A percentile compares a stretch with the other conserved stretches of the same genome.
phyloP scores from a whole-genome alignment of 2,329 filamentous ascomycete genomes.

The Venturia pyrina region DNA sequence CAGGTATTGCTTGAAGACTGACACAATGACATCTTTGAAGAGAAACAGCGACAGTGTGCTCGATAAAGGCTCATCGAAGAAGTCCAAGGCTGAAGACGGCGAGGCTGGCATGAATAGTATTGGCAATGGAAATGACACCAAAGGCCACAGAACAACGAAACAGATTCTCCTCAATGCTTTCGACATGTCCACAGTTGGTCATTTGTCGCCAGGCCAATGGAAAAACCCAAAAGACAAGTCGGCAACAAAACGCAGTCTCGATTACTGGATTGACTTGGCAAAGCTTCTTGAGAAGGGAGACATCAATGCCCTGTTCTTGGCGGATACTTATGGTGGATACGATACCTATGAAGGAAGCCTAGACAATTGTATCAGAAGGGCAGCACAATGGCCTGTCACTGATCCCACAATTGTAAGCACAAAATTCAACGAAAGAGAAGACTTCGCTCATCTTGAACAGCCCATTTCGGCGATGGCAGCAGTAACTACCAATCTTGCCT shows the following conservation, averaged over 20 bases:
- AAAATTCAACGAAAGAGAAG: background rate
- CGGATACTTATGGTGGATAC: slow-evolving; percentile 24
- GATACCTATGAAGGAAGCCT: slow-evolving; percentile 17
- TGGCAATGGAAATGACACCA: background rate
- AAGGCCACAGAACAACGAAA: slow-evolving; percentile 28
- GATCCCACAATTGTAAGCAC: slow-evolving; percentile 16
- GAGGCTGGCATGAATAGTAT: slow-evolving; percentile 15
- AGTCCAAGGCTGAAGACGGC: background rate
- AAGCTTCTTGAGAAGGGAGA: slow-evolving; percentile 38
- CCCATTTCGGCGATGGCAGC: slow-evolving; percentile 36
- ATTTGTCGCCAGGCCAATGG: slow-evolving; percentile 58
- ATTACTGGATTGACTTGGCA: slow-evolving; percentile 37
- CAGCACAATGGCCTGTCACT: slow-evolving; percentile 24
- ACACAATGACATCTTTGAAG: background rate
- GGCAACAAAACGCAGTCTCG: background rate
- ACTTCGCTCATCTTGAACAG: background rate
- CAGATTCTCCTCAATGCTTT: slow-evolving; percentile 55
- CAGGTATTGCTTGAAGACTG: no score
- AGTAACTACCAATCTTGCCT: slow-evolving; percentile 32
- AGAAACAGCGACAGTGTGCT: background rate
- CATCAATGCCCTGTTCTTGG: slow-evolving; percentile 43
- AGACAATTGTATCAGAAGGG: slow-evolving; percentile 30
- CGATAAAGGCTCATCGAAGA: background rate
- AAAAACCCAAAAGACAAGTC: slow-evolving; percentile 28
- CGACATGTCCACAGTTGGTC: slow-evolving; percentile 55